phyloP scores from a whole-genome alignment of 176 grass and related monocot genomes.

The Oryza brachyantha region DNA sequence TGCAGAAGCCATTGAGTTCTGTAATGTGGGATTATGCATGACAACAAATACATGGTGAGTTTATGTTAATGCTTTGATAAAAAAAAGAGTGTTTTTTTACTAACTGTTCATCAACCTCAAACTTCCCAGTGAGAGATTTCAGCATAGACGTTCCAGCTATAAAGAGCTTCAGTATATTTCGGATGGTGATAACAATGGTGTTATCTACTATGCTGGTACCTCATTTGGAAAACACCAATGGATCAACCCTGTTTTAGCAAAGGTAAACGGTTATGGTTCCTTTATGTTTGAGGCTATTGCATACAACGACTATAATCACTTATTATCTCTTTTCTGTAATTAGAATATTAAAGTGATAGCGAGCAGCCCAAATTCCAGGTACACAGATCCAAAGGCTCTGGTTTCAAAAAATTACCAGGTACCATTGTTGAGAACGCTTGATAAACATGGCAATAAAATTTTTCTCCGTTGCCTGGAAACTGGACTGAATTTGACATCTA shows the following conservation, averaged over 20 bases:
- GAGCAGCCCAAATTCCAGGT: constrained; percentile 88
- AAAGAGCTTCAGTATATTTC: constrained; percentile 94
- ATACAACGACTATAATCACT: constrained; percentile 20
- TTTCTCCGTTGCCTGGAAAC: not conserved
- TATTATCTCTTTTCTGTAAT: constrained; percentile 13
- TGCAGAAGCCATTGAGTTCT: constrained; percentile 73
- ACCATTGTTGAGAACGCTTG: constrained; percentile 19
- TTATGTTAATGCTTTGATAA: constrained; percentile 11
- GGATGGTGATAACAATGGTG: constrained; percentile 88
- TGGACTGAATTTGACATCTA: constrained; percentile 16
- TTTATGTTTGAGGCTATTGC: not conserved
- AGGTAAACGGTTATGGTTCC: constrained; percentile 42
- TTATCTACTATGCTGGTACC: constrained; percentile 85
- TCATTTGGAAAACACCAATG: constrained; percentile 88
- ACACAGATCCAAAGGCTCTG: constrained; percentile 88
- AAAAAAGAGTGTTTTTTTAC: not conserved
- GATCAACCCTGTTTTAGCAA: constrained; percentile 95
- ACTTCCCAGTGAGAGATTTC: constrained; percentile 69
- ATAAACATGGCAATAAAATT: not conserved
- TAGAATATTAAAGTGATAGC: constrained; percentile 82
- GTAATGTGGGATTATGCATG: constrained; percentile 27
- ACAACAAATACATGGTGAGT: constrained; percentile 57
- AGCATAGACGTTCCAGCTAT: constrained; percentile 84
- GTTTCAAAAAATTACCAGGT: constrained; percentile 95
- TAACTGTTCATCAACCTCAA: constrained; percentile 24